These are phyloP conservation scores for Albifimbria verrucaria DNA, from an alignment of 2,329 filamentous ascomycete genomes.

Conservation along the genomic window DNA sequence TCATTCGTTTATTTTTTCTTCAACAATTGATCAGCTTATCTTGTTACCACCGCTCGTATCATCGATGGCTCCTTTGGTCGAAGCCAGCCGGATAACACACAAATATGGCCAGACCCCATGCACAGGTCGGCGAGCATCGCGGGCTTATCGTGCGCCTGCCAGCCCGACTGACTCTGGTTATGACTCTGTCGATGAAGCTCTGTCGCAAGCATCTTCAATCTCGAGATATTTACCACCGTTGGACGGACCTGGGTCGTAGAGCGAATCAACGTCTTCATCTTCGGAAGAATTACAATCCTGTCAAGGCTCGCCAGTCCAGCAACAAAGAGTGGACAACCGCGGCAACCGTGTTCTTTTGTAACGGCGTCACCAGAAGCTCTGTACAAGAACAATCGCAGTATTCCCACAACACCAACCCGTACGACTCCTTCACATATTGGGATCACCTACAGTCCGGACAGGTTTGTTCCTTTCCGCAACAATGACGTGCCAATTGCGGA, in stretches of 20 bases:
- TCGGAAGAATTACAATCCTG: not conserved
- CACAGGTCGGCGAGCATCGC: slow-evolving; percentile 3
- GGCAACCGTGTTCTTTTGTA: not conserved
- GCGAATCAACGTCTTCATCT: not conserved
- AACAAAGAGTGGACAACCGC: not conserved
- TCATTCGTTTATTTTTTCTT: slow-evolving; percentile 1
- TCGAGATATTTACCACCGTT: slow-evolving; percentile 7
- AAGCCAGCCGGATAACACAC: not conserved
- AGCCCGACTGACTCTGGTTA: slow-evolving; percentile 27
- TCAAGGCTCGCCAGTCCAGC: not conserved
- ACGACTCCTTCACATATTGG: not conserved
- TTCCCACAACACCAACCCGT: not conserved
- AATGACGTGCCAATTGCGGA: slow-evolving; percentile 32
- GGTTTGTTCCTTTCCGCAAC: slow-evolving; percentile 48
- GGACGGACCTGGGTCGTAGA: slow-evolving; percentile 15
- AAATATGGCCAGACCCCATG: not conserved
- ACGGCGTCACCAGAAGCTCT: too few species aligned
- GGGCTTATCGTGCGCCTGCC: slow-evolving; percentile 2
- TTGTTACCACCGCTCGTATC: not conserved
- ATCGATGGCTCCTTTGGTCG: slow-evolving; percentile 2
- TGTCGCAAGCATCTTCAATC: slow-evolving; percentile 6
- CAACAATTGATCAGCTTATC: not conserved
- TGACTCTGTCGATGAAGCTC: slow-evolving; percentile 19
- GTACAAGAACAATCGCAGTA: too few species aligned
- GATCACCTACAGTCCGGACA: slow-evolving; percentile 33